Percentiles rank a stretch among this genome's conserved stretches.
phyloP scores from a whole-genome alignment of 805 yeast genomes.

The Schwanniomyces vanrijiae region DNA sequence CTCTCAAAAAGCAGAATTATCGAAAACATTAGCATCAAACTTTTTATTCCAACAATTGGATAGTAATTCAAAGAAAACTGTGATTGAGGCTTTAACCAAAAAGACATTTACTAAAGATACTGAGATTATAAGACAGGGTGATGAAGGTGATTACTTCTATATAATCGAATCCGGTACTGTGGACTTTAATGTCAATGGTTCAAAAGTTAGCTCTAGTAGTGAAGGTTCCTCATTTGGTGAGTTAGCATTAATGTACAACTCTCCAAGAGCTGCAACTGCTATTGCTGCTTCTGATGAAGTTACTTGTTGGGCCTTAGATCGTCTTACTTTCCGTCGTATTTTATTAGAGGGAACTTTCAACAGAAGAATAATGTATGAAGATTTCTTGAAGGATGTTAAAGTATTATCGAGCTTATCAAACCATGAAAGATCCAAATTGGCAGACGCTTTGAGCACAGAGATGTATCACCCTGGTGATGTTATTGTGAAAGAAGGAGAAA shows the following conservation, averaged over 20 bases:
- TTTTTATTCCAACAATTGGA: slow-evolving; percentile 85
- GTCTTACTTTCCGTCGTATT: slow-evolving; percentile 89
- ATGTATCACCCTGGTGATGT: slow-evolving; percentile 66
- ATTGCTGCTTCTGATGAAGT: slow-evolving; percentile 71
- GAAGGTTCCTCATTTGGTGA: slow-evolving; percentile 95
- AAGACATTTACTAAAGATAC: slow-evolving; percentile 58
- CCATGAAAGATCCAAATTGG: slow-evolving; percentile 86
- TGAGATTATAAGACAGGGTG: slow-evolving; percentile 84
- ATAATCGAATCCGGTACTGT: slow-evolving; percentile 83
- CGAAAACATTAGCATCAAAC: slow-evolving; percentile 72
- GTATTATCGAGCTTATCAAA: slow-evolving; percentile 69
- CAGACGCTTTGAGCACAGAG: slow-evolving; percentile 89
- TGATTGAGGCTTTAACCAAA: slow-evolving; percentile 81
- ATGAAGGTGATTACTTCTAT: slow-evolving; percentile 91
- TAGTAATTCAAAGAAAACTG: slow-evolving; percentile 70
- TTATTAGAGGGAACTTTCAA: slow-evolving; percentile 86
- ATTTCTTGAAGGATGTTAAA: slow-evolving; percentile 82
- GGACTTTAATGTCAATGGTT: slow-evolving; percentile 71
- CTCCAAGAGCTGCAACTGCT: slow-evolving; percentile 97
- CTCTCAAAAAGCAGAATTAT: slow-evolving; percentile 67
- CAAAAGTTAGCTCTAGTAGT: slow-evolving; percentile 70
- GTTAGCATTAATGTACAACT: slow-evolving; percentile 93
- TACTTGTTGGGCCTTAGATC: slow-evolving; percentile 83
- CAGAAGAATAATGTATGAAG: slow-evolving; percentile 88
- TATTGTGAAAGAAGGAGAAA: slow-evolving; percentile 83